phyloP scores from a whole-genome alignment of 495 filamentous ascomycete genomes.

The Usnea hakonensis region DNA sequence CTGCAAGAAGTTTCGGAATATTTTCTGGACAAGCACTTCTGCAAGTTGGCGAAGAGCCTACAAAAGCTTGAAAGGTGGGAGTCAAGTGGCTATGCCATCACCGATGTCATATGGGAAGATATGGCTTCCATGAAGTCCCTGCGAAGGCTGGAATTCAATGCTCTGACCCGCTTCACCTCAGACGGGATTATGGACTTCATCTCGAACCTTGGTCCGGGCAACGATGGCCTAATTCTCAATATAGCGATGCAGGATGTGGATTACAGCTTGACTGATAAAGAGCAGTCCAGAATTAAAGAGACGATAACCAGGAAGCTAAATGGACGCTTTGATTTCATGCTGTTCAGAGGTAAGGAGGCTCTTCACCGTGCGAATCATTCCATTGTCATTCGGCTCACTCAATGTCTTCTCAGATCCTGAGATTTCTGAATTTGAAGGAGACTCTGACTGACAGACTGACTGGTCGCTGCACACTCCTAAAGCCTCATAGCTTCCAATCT shows the following conservation, averaged over 20 bases:
- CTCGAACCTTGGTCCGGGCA: slow-evolving; percentile 31
- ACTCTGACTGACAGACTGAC: slow-evolving; percentile 13
- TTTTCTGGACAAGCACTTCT: slow-evolving; percentile 45
- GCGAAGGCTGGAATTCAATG: slow-evolving; percentile 39
- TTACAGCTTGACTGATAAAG: slow-evolving; percentile 29
- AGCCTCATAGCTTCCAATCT: background rate
- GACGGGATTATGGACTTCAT: slow-evolving; percentile 42
- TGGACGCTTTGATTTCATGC: slow-evolving; percentile 38
- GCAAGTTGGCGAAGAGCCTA: slow-evolving; percentile 41
- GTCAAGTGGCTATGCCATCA: slow-evolving; percentile 46
- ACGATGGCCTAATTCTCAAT: slow-evolving; percentile 33
- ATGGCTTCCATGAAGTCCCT: slow-evolving; percentile 37
- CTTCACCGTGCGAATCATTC: too few species aligned
- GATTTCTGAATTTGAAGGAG: slow-evolving; percentile 17
- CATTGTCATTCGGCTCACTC: background rate
- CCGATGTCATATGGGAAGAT: slow-evolving; percentile 42
- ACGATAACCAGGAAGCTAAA: slow-evolving; percentile 30
- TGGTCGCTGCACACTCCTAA: background rate
- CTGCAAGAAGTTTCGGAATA: slow-evolving; percentile 47
- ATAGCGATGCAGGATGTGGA: slow-evolving; percentile 33
- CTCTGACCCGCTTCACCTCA: slow-evolving; percentile 40
- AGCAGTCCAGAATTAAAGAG: slow-evolving; percentile 33
- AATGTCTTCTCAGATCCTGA: slow-evolving; percentile 17
- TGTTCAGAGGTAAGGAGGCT: slow-evolving; percentile 19
- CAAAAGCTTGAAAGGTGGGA: slow-evolving; percentile 47